phyloP scores from a whole-genome alignment of 176 grass and related monocot genomes.

The sorghum (Sorghum bicolor) region Sorghum_bicolor_NCBIv3 NC_012879.2:7258001-7258500 shows the following conservation, averaged over 20 bases:
- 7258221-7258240: neutral
- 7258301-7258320: slow-evolving; percentile 8
- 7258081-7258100: neutral
- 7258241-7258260: neutral
- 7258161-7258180: slow-evolving; percentile 8
- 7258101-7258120: neutral
- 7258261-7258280: slow-evolving; percentile 9
- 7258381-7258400: neutral
- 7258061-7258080: slow-evolving; percentile 9
- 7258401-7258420: neutral
- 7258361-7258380: neutral
- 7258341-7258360: neutral
- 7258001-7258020: slow-evolving; percentile 82
- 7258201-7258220: neutral
- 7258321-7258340: neutral
- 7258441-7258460: neutral
- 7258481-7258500: neutral
- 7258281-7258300: neutral
- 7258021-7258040: neutral
- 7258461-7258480: neutral
- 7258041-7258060: neutral
- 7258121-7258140: slow-evolving; percentile 1
- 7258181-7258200: neutral
- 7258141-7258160: slow-evolving; percentile 19
- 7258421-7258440: neutral